phyloP scores from a whole-genome alignment of 192 early-diverging fungal species.

The Globomyces pollinis-pini region DNA sequence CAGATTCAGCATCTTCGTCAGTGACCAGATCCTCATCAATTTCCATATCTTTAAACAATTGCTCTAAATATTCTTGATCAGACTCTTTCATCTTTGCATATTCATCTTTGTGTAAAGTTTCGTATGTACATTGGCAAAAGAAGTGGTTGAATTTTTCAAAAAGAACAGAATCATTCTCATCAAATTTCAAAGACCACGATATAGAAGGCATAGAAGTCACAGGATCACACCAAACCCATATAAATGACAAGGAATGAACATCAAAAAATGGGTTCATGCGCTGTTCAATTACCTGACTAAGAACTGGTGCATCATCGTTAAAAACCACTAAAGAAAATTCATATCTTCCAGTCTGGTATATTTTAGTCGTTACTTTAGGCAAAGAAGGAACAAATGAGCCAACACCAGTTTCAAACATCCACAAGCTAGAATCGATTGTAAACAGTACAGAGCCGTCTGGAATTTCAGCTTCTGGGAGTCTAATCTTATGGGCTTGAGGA shows the following conservation, averaged over 20 bases:
- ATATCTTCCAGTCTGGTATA: too few relatives aligned
- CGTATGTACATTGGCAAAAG: conserved; percentile 70
- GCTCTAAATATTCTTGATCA: conserved; percentile 68
- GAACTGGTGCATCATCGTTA: conserved; percentile 25
- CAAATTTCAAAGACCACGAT: conserved; percentile 70
- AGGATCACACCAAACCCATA: conserved; percentile 72
- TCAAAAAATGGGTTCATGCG: conserved; percentile 75
- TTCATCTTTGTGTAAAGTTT: conserved; percentile 52
- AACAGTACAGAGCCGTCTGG: too few relatives aligned
- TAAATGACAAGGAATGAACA: conserved; percentile 59
- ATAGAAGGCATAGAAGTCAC: conserved; percentile 36
- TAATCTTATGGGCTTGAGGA: too few relatives aligned
- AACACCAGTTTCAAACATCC: too few relatives aligned
- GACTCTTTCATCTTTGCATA: conserved; percentile 58
- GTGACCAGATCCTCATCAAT: conserved; percentile 43
- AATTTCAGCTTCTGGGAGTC: too few relatives aligned
- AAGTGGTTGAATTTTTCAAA: conserved; percentile 50
- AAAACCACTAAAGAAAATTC: not conserved
- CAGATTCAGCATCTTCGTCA: conserved; percentile 40
- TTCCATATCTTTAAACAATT: conserved; percentile 67
- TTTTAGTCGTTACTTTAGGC: too few relatives aligned
- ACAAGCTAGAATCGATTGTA: too few relatives aligned
- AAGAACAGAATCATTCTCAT: conserved; percentile 33
- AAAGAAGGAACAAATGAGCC: too few relatives aligned
- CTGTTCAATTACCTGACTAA: conserved; percentile 58